A percentile compares a stretch with the other conserved stretches of the same genome.
These are phyloP conservation scores for Citrus unshiu DNA, from an alignment of 345 rosid species.

Conservation along the genomic window DNA sequence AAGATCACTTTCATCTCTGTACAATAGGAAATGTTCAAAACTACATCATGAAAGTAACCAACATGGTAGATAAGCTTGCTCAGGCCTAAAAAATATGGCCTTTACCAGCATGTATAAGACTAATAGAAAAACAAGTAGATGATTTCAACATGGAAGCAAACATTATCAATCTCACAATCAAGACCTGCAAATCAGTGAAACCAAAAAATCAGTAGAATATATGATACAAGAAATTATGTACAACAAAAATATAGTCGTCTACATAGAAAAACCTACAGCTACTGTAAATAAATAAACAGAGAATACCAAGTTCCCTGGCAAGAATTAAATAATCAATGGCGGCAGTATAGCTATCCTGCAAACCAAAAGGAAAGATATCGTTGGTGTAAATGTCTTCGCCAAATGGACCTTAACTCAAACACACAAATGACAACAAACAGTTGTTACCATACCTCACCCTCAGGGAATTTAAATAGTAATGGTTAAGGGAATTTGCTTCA, in stretches of 20 bases:
- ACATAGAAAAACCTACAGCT: background rate
- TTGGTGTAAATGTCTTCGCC: background rate
- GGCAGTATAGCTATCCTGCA: background rate
- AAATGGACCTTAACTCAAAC: background rate
- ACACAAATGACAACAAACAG: background rate
- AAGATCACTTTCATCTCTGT: slow-evolving; percentile 72
- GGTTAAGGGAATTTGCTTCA: background rate
- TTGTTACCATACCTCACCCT: background rate
- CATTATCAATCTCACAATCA: background rate
- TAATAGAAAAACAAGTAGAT: background rate
- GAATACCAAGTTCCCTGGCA: background rate
- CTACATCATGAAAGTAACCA: background rate
- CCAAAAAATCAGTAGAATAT: background rate
- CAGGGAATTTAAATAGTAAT: background rate
- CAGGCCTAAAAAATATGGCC: background rate
- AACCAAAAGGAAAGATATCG: background rate
- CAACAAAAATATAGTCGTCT: background rate
- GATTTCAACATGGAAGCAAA: background rate
- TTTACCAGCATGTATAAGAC: background rate
- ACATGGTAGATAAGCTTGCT: background rate
- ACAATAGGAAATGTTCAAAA: slow-evolving; percentile 20
- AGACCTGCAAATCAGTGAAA: background rate
- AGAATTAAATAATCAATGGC: background rate
- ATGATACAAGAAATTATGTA: background rate
- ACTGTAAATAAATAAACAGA: background rate